Percentiles rank a stretch among this genome's conserved stretches.
Conservation (phyloP, 305 asterid genomes). For the Fraxinus platypoda region DNA sequence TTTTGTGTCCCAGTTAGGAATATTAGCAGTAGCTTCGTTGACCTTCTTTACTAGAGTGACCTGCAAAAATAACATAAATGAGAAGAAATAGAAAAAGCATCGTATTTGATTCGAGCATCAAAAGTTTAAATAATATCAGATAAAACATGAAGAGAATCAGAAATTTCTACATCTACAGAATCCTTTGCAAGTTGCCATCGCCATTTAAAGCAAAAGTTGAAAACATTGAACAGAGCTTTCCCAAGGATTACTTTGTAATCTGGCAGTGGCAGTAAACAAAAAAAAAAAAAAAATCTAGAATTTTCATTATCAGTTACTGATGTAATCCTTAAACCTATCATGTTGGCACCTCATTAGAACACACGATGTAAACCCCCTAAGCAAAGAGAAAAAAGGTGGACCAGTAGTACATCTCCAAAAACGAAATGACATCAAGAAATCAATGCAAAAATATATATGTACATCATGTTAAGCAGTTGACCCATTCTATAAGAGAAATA, state of each 20-base stretch:
- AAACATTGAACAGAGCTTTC: background rate
- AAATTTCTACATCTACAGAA: background rate
- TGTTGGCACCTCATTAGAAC: background rate
- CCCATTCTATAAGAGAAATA: background rate
- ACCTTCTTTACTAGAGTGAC: slow-evolving; percentile 51
- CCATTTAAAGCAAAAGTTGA: background rate
- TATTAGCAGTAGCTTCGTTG: slow-evolving; percentile 52
- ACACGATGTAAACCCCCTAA: background rate
- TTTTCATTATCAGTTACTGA: background rate
- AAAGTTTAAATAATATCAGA: background rate
- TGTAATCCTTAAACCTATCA: background rate
- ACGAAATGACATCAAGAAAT: background rate
- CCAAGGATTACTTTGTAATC: background rate
- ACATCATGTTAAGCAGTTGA: background rate
- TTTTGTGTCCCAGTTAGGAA: slow-evolving; percentile 47
- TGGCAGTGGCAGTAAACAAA: background rate
- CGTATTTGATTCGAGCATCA: too few species aligned
- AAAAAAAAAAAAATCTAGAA: background rate
- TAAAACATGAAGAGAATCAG: background rate
- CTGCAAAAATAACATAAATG: slow-evolving; percentile 28
- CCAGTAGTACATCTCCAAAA: background rate
- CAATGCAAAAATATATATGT: background rate
- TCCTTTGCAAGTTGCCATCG: background rate
- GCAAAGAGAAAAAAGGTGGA: background rate
- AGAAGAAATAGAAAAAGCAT: background rate